Evolutionary conservation across 2,329 filamentous ascomycete species (phyloP), one percentile per base, ranked within the genome.

Genomic region (Venturia carpophila): DNA sequence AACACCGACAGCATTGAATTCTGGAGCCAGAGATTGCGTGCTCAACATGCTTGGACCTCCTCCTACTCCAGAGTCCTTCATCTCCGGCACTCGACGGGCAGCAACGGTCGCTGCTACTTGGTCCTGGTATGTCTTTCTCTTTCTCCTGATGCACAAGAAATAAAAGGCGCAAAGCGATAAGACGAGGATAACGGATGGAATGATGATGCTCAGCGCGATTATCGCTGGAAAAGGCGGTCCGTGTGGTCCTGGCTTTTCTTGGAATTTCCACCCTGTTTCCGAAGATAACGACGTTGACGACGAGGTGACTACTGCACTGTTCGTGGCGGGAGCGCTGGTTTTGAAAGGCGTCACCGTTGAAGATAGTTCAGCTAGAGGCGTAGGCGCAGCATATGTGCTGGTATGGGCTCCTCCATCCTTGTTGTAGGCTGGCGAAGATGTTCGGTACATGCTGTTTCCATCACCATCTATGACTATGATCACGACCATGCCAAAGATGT

Each of bases 151-250:
- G 17, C 43, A 27, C 17, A 47, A 30, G 63, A 37, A 45, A 19
- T 52, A 37, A 10, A 47, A 64, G n/a, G 52, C 10, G 30, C 21
- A 41, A 6, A 64, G 27, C 11, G 63, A 41, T n/a, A 58, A 11
- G 17, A 60, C 21, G 19, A 47, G 19, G 21, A 64, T 10, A 17
- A 64, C 41, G 34, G 47, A 19, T 4, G 63, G 63, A 41, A 64
- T 39, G 6, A 60, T 56, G 49, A 64, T 64, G 17, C 63, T 47
- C 37, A 64, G 17, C 9, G 63, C 63, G 17, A 64, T 34, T 19
- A 52, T 52, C 3, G 34, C 37, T 39, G 47, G 37, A 9, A 58
- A 37, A 15, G 63, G 47, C 34, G 49, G 63, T 2, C 63, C 63
- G 24, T 64, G 47, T 49, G 41, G 63, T 19, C 4, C 13, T n/a